Base-by-base conservation (phyloP, 179 eudicot genomes). In the Dionaea muscipula region DNA sequence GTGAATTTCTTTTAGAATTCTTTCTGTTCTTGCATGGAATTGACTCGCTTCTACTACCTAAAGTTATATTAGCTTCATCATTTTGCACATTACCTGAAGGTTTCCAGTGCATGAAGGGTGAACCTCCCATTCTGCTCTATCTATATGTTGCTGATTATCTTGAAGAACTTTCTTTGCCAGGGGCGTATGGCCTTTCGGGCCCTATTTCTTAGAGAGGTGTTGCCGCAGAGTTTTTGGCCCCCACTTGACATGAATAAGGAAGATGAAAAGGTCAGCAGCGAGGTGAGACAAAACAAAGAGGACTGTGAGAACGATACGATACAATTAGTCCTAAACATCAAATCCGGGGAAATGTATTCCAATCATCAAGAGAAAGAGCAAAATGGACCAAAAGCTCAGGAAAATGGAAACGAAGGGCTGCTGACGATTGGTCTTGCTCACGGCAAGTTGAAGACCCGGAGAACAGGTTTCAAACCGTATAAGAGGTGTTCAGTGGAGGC, bases 391-490 rank as follows among this genome's bases (percentile, higher is more conserved):
- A 59, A 56, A 36, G 65, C 57, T 31, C 74, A 69, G 62, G 72
- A 51, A 45, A 70, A 45, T 39, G 72, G 48, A 37, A 74, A 72
- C 27, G 71, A 68, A 17, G 68, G 68, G 47, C 69, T 62, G 26
- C 59, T 67, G 62, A 53, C 56, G 16, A 65, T 69, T 47, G 78
- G 78, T 53, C 67, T 67, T 36, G 69, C 71, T 26, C 72, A 71
- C 23, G 73, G 72, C 51, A 84, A 84, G 68, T 75, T 74, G 59
- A 77, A 76, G 59, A 67, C 71, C 16, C 65, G 73, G 7, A 77
- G 71, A 73, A 91, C 91, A 47, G 98, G 98, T 20, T 91, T 91
- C 54, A 91, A 87, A 75, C 98, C 98, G 3, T 91, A 91, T 65
- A 84, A 87, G 72, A 78, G 98, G 71, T 91, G 95, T 63, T 82